Evolutionary conservation across 768 basidiomycete species (phyloP).

Genomic region (Rhodotorula kratochvilovae): DNA sequence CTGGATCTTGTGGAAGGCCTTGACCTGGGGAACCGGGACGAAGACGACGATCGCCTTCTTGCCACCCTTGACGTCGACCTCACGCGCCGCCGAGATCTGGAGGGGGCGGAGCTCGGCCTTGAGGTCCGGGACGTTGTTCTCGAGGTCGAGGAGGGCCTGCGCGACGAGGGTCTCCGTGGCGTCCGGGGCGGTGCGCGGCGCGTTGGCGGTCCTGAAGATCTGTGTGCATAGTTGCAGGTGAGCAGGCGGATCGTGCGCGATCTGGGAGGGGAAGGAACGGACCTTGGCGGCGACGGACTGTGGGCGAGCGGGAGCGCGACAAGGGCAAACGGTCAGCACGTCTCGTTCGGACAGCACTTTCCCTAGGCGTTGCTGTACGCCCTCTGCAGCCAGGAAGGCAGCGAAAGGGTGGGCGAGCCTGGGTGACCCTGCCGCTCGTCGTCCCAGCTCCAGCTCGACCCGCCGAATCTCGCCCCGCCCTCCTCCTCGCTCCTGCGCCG

Average conservation of each 20-base stretch:
- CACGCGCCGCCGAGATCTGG: conserved; percentile 96
- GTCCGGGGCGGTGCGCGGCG: conserved; percentile 79
- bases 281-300: conserved; percentile 38
- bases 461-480: neutral
- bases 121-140: conserved; percentile 96
- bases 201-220: conserved; percentile 93
- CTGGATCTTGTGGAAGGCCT: conserved; percentile 98
- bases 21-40: conserved; percentile 92
- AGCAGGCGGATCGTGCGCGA: neutral
- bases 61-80: conserved; percentile 97
- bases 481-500: neutral
- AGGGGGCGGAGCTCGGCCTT: conserved; percentile 91
- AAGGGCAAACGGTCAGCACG: neutral
- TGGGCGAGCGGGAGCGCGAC: neutral
- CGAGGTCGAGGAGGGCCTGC: conserved; percentile 93
- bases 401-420: neutral
- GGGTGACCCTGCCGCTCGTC: neutral
- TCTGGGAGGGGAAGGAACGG: neutral
- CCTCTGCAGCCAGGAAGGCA: neutral
- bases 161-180: conserved; percentile 87
- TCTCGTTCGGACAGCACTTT: neutral
- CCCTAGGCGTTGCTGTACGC: neutral
- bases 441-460: neutral
- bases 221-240: conserved; percentile 45
- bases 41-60: conserved; percentile 99